Evolutionary conservation across 352 stramenopile species (phyloP), one percentile per base, ranked within the genome.

Genomic region (Achlya hypogyna): DNA sequence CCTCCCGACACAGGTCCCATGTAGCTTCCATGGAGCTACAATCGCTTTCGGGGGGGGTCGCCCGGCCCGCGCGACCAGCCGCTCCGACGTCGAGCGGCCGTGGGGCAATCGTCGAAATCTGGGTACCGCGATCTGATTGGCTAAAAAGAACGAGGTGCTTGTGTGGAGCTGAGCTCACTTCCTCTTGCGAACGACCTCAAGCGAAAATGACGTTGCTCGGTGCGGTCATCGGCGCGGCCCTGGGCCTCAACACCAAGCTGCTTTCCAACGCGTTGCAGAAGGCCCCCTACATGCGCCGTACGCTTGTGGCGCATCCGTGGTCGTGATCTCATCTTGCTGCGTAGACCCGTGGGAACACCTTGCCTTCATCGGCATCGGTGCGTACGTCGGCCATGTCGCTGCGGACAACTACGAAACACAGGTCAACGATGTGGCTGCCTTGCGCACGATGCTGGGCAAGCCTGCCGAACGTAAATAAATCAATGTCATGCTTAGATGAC

Each of bases 251-350:
- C 69, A 93, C 84, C 68, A 93, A 93, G 73, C 59, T 93, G 51
- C 81, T 82, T 69, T 89, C 79, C 73, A 93, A 93, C 70, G 75
- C 78, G 53, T 76, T 93, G 65, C 81, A 88, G 75, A 93, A 93
- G 71, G 77, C 91, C 45, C 82, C 84, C 45, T 84, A 86, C 66
- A 91, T 89, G 82, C 78, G 84, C 29, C 82, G 84, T 92, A 87
- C 70, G 84, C 88, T 10, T 10, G 20, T 69, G 18, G 12, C n/a
- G 10, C 22, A 42, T 62, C 66, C 12, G 23, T 51, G 18, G 20
- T 22, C 4, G 38, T 63, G 18, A 34, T 27, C 31, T 54, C 42
- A 60, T 66, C 45, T 23, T 35, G 23, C 20, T 28, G 8, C 27
- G 20, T 63, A 93, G 84, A 93, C 18, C 83, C 84, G 32, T 93